Base-by-base conservation (phyloP, 306 rosid species). In the Citrullus amarus region DNA sequence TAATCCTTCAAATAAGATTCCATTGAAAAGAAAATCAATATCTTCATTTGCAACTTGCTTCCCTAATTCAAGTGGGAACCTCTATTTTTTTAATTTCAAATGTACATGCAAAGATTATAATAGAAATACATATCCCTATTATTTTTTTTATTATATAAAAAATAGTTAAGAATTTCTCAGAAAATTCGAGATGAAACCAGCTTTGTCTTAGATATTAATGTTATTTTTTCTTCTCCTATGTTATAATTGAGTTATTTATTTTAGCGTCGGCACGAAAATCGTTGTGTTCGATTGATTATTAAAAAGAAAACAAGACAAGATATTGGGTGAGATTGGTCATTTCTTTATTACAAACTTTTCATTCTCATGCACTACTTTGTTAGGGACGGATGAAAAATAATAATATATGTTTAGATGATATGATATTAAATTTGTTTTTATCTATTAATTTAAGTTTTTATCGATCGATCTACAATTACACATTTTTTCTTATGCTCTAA, bases 261-360 rank as follows among this genome's bases (percentile, higher is more conserved):
- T 71, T 20, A 70, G 58, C 48, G 76, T 48, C 76, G 76, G 76
- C 76, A 71, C 58, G 76, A 15, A 71, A 71, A 71, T 71, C 46
- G 76, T 71, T 71, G 58, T 46, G 6, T 48, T 53, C 4, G 18
- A 71, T 69, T 46, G 57, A 39, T 25, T 71, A 71, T 46, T 25
- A 11, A 22, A 71, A 71, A 39, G 59, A 48, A 69, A 71, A 48
- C 6, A 71, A 43, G 76, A 71, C 76, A 71, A 71, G 41, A 43
- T 6, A 71, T 71, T 71, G 76, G 75, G 76, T 71, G 76, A 71
- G 58, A 44, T 68, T 69, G 53, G 55, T 43, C 36, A 0, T 44
- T 71, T 71, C 38, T 70, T 2, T 44, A 71, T 48, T 71, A 14
- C 41, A 28, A 43, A 48, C 14, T 46, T 71, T 44, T 71, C 58